Percentiles rank a stretch among this genome's conserved stretches.
Evolutionary conservation across 345 rosid genomes (phyloP).

Genomic region (Clarkia xantiana): DNA sequence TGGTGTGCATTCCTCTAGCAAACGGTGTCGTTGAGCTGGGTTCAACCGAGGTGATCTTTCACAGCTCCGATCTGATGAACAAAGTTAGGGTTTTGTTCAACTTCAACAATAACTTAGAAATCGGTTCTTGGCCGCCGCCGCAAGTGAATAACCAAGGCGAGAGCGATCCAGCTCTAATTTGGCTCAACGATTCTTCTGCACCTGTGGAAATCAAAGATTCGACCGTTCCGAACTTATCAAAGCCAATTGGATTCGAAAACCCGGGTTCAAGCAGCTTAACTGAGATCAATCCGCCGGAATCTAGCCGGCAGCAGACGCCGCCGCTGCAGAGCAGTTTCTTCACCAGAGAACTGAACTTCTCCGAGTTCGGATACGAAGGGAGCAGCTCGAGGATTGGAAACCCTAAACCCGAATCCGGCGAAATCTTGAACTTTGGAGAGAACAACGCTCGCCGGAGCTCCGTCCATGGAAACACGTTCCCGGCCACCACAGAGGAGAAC

Average conservation of each 20-base stretch:
- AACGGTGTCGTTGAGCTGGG: slow-evolving; percentile 90
- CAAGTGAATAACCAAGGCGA: slow-evolving; percentile 68
- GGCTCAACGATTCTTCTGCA: slow-evolving; percentile 61
- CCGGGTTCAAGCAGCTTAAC: slow-evolving; percentile 38
- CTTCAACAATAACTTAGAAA: slow-evolving; percentile 34
- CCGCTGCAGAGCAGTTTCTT: slow-evolving; percentile 24
- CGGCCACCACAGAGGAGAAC: slow-evolving; percentile 39
- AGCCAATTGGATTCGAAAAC: slow-evolving; percentile 27
- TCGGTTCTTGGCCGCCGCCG: slow-evolving; percentile 35
- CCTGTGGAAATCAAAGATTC: slow-evolving; percentile 30
- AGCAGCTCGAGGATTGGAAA: slow-evolving; percentile 30
- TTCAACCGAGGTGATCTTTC: slow-evolving; percentile 54
- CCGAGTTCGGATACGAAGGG: slow-evolving; percentile 34
- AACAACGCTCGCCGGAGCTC: slow-evolving; percentile 33
- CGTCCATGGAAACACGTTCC: slow-evolving; percentile 22
- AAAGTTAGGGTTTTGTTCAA: slow-evolving; percentile 56
- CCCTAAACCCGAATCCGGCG: slow-evolving; percentile 68
- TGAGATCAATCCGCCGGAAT: slow-evolving; percentile 15
- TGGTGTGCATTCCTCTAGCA: slow-evolving; percentile 65
- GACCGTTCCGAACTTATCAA: slow-evolving; percentile 8
- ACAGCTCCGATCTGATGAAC: slow-evolving; percentile 58
- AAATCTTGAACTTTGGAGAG: slow-evolving; percentile 64
- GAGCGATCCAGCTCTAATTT: slow-evolving; percentile 51
- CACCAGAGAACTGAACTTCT: slow-evolving; percentile 56
- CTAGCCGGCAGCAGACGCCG: slow-evolving; percentile 9